Evolutionary conservation across 495 filamentous ascomycete genomes (phyloP).

Genomic region (Pseudomonodictys pantanalensis): DNA sequence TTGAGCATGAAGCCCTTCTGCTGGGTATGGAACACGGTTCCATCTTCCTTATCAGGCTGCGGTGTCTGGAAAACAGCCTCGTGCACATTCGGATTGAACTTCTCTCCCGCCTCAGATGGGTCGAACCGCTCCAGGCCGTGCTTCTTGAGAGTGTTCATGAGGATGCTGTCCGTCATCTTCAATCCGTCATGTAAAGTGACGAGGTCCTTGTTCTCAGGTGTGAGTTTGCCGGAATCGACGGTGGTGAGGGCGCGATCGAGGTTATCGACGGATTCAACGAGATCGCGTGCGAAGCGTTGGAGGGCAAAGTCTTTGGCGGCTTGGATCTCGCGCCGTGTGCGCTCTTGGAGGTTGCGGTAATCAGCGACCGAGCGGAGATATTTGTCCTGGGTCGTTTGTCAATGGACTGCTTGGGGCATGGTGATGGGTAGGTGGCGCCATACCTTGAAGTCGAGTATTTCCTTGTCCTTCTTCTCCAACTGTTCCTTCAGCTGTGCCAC

Average conservation of each 20-base stretch:
- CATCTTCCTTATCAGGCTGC: constrained; percentile 78
- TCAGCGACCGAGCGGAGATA: constrained; percentile 91
- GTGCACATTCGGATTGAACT: constrained; percentile 93
- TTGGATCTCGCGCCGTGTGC: constrained; percentile 87
- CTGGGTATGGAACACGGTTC: constrained; percentile 85
- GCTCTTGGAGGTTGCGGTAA: constrained; percentile 94
- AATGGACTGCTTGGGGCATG: neutral
- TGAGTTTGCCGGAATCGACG: constrained; percentile 71
- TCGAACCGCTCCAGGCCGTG: constrained; percentile 92
- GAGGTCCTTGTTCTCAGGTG: constrained; percentile 60
- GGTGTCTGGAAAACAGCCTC: constrained; percentile 94
- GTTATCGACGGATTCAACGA: constrained; percentile 93
- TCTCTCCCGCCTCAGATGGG: constrained; percentile 58
- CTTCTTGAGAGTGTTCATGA: constrained; percentile 85
- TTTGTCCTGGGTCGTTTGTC: constrained; percentile 63
- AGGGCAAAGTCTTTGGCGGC: constrained; percentile 84
- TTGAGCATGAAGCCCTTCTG: constrained; percentile 93
- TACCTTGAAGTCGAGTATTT: constrained; percentile 86
- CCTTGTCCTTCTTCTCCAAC: constrained; percentile 79
- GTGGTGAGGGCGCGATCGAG: constrained; percentile 83
- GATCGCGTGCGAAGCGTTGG: constrained; percentile 88
- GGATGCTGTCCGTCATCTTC: constrained; percentile 87
- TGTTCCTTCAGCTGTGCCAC: constrained; percentile 57
- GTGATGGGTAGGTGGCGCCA: constrained; percentile 9
- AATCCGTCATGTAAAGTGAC: constrained; percentile 80